Evolutionary conservation across 345 rosid species (phyloP).

Genomic region (Streptanthus diversifolius): DNA sequence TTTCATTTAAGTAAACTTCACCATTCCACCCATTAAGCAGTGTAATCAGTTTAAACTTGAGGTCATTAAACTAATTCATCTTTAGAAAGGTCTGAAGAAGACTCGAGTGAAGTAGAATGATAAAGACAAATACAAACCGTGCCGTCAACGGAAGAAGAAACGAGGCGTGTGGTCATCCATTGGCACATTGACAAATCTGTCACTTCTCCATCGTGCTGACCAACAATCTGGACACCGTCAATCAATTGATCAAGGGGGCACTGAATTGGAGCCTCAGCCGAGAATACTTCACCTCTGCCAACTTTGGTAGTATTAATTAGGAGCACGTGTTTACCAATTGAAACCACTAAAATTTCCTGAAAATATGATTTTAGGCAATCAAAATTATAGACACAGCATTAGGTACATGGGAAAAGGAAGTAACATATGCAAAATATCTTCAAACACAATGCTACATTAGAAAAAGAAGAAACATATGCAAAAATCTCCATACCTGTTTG

Average conservation of each 20-base stretch:
- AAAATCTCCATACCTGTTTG: conserved; percentile 96
- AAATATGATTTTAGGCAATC: conserved; percentile 1
- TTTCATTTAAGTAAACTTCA: neutral
- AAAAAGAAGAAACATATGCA: conserved; percentile 5
- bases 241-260: conserved; percentile 62
- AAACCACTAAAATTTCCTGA: conserved; percentile 84
- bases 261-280: conserved; percentile 70
- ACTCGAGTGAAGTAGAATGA: neutral
- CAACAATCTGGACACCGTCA: conserved; percentile 78
- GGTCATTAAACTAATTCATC: neutral
- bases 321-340: conserved; percentile 65
- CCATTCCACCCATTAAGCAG: neutral
- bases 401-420: neutral
- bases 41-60: neutral
- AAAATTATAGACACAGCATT: neutral
- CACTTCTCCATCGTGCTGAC: conserved; percentile 86
- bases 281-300: conserved; percentile 53
- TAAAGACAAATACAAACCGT: conserved; percentile 50
- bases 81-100: neutral
- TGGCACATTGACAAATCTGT: conserved; percentile 97
- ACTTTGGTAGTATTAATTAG: conserved; percentile 73
- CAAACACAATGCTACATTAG: conserved; percentile 2
- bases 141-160: conserved; percentile 88
- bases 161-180: conserved; percentile 79
- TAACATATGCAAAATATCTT: conserved; percentile 1